Evolutionary conservation across 257 asterid genomes (phyloP), one percentile per base, ranked within the genome.

Genomic region (Fraxinus pennsylvanica): DNA sequence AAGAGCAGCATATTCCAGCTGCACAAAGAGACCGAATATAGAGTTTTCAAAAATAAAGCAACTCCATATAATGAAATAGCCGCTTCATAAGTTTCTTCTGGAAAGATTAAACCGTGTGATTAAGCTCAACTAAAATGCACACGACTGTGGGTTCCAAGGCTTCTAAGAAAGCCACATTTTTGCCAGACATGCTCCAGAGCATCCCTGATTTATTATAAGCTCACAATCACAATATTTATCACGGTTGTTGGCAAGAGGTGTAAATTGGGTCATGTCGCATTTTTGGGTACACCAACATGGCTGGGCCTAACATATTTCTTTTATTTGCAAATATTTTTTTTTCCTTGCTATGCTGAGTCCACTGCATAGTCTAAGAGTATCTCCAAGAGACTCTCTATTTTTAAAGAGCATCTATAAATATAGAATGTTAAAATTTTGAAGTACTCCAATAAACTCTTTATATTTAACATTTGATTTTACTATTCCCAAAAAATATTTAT

Each of bases 1-100:
- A 59, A 95, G 93, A 82, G 99, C 99, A 80, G 97, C 98, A 82
- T 95, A 95, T 76, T 95, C 99, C 54, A 95, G 86, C 98, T 94
- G 92, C 88, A 79, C 15, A 54, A 75, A 80, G 33, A 77, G 41
- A 67, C 35, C 45, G 25, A 32, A 41, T 59, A 69, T 7, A 52
- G 13, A 68, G 45, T 68, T 22, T 43, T 41, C 32, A 38, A 6
- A 74, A 61, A 36, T 74, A 59, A 36, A 72, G 57, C 71, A 57
- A 50, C 43, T 30, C 65, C 7, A 59, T 3, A 57, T 61, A 36
- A 38, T 13, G 27, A 10, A 38, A 22, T 61, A 61, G 6, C 14
- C 63, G 3, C 13, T 3, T 8, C 68, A 61, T 13, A 25, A 61
- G 33, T 61, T 25, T 9, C 68, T 9, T 61, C 27, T 2, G 2